Base-by-base conservation (phyloP, 2,329 filamentous ascomycete species). In the Bipolaris gigantea region DNA sequence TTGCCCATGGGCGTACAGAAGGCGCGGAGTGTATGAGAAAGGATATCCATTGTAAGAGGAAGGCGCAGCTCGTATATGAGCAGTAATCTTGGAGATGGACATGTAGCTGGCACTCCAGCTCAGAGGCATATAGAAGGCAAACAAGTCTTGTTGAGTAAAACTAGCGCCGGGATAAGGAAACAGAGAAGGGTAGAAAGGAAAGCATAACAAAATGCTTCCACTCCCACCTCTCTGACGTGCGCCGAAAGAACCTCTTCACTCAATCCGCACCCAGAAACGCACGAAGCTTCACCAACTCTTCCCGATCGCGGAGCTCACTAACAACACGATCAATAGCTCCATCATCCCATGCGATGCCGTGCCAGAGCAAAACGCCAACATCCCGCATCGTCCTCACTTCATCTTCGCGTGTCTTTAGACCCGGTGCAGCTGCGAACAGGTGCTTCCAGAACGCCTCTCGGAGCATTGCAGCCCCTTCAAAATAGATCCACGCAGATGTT, bases 271-370 rank as follows among this genome's bases (percentile, higher is more conserved):
- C 48, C 50, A 77, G 59, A 52, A 77, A 77, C 15, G 69, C 70
- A 34, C 81, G 76, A 34, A 88, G 71, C 62, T 77, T 79, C 27
- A 75, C 73, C n/a, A 87, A 65, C 64, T 87, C 85, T 34, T 74
- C 74, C 19, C 73, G 71, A 61, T 88, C 84, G 19, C 73, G 73
- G 2, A 71, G 75, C 39, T 77, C 75, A 53, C 82, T 73, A 1
- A 87, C 82, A 15, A 83, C 83, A 1, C 85, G 77, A 68, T 87
- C 76, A 50, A 88, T 78, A 30, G 70, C 73, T 0, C 85, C 85
- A 21, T 83, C 78, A 64, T 88, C 85, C 69, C 85, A 87, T 2
- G 84, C 84, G 64, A 83, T 84, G 0, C 84, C 85, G 66, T 83
- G 79, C 85, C 85, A 88, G 2, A 88, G 74, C 16, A 88, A 56